phyloP scores from a whole-genome alignment of 2,329 filamentous ascomycete genomes.

The Fusarium sp. region DNA sequence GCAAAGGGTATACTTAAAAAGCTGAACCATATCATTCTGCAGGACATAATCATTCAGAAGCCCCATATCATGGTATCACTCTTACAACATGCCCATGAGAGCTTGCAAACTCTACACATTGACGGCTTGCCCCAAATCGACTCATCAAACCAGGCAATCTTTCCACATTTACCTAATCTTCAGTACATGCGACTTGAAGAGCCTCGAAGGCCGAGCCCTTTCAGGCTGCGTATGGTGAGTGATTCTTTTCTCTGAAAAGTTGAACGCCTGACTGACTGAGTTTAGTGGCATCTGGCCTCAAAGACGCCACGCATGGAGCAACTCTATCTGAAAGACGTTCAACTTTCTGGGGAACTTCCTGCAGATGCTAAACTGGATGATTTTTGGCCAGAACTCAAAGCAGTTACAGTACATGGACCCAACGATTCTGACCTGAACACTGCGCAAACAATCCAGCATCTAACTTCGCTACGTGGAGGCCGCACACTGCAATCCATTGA shows the following conservation, averaged over 20 bases:
- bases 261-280: slow-evolving; percentile 3
- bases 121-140: slow-evolving; percentile 28
- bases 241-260: neutral
- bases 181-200: slow-evolving; percentile 44
- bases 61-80: slow-evolving; percentile 29
- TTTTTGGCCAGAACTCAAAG: slow-evolving; percentile 45
- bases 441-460: slow-evolving; percentile 28
- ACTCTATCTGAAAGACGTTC: slow-evolving; percentile 43
- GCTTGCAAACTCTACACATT: slow-evolving; percentile 39
- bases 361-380: slow-evolving; percentile 21
- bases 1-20: slow-evolving; percentile 22
- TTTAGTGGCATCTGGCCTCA: slow-evolving; percentile 38
- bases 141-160: neutral
- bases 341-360: slow-evolving; percentile 20
- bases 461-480: slow-evolving; percentile 43
- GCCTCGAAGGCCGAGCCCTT: slow-evolving; percentile 20
- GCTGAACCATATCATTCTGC: slow-evolving; percentile 33
- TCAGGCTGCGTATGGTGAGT: slow-evolving; percentile 35
- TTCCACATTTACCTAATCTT: slow-evolving; percentile 41
- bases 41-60: slow-evolving; percentile 28
- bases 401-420: slow-evolving; percentile 38
- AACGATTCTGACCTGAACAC: slow-evolving; percentile 35
- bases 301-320: slow-evolving; percentile 46
- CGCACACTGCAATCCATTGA: slow-evolving; percentile 43
- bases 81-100: slow-evolving; percentile 31